These are phyloP conservation scores for Penicillium sclerotiorum DNA, from an alignment of 2,329 filamentous ascomycete genomes.

Conservation along the genomic window DNA sequence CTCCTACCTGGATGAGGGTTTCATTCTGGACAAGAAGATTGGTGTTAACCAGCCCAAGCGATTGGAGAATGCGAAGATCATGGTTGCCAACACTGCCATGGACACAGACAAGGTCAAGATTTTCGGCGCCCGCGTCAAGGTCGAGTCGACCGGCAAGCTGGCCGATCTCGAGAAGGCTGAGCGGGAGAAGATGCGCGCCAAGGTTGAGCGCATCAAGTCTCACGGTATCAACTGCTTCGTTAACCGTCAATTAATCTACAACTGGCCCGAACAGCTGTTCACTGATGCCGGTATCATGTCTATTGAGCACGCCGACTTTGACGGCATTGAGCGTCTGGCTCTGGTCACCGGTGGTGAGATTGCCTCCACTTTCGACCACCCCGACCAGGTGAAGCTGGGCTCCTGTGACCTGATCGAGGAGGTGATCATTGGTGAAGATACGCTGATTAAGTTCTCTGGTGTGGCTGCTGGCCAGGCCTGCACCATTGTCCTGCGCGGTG, in stretches of 20 bases:
- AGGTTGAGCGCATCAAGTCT: conserved; percentile 98
- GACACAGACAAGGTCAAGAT: conserved; percentile 99
- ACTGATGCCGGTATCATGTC: conserved; percentile 97
- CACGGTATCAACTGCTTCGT: conserved; percentile 99
- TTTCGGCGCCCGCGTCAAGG: conserved; percentile 95
- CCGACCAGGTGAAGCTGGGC: conserved; percentile 93
- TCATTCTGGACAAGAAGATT: conserved; percentile 99
- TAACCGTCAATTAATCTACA: conserved; percentile 98
- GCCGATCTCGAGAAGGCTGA: conserved; percentile 98
- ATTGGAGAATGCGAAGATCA: conserved; percentile 95
- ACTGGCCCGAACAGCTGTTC: conserved; percentile 99
- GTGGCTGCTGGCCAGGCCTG: conserved; percentile 92
- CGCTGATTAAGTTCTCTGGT: conserved; percentile 94
- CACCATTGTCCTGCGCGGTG: conserved; percentile 93
- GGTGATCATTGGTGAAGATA: conserved; percentile 97
- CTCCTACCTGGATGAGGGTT: conserved; percentile 96
- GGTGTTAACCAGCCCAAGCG: conserved; percentile 98
- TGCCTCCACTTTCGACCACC: conserved; percentile 95
- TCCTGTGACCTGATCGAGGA: conserved; percentile 96
- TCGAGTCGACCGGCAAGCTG: conserved; percentile 91
- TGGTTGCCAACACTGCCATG: conserved; percentile 98
- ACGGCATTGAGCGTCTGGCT: conserved; percentile 92
- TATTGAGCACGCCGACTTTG: conserved; percentile 98
- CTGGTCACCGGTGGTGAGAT: conserved; percentile 97
- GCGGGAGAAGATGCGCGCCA: conserved; percentile 98